Percentiles rank a stretch among this genome's conserved stretches.
Evolutionary conservation across 176 grass and related monocot species (phyloP).

Genomic region (Chrysopogon serrulatus): DNA sequence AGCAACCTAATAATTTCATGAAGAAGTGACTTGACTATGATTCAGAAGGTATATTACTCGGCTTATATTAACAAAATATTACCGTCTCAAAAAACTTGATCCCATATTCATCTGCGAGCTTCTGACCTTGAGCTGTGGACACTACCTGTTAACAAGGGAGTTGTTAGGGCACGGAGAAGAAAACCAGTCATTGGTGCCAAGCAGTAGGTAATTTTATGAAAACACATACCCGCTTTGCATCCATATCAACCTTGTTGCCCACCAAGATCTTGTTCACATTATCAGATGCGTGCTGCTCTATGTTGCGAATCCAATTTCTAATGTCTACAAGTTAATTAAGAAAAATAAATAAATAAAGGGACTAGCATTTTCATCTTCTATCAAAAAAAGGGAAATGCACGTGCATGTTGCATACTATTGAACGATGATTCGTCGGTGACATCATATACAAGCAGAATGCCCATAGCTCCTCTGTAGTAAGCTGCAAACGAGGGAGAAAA

Average conservation of each 20-base stretch:
- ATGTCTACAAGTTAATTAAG: conserved; percentile 65
- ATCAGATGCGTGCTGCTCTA: conserved; percentile 93
- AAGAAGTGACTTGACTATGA: neutral
- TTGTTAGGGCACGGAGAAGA: neutral
- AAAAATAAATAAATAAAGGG: neutral
- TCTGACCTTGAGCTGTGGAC: conserved; percentile 77
- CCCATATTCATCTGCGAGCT: conserved; percentile 86
- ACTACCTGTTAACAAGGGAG: conserved; percentile 48
- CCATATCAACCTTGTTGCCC: conserved; percentile 96
- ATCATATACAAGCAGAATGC: conserved; percentile 92
- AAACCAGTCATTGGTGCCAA: neutral
- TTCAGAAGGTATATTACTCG: neutral
- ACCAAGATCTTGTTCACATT: conserved; percentile 94
- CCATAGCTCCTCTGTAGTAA: conserved; percentile 95
- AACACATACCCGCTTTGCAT: conserved; percentile 68
- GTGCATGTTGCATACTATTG: conserved; percentile 65
- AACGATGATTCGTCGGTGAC: conserved; percentile 94
- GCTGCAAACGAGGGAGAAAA: conserved; percentile 33
- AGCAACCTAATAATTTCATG: neutral
- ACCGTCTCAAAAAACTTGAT: conserved; percentile 94
- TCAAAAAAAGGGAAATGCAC: conserved; percentile 13
- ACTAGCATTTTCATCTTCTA: neutral
- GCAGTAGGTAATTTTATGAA: neutral
- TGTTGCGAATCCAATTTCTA: conserved; percentile 92
- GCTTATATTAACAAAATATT: conserved; percentile 22